Conservation (phyloP, 352 stramenopile genomes). For the Globisporangium emineosum region DNA sequence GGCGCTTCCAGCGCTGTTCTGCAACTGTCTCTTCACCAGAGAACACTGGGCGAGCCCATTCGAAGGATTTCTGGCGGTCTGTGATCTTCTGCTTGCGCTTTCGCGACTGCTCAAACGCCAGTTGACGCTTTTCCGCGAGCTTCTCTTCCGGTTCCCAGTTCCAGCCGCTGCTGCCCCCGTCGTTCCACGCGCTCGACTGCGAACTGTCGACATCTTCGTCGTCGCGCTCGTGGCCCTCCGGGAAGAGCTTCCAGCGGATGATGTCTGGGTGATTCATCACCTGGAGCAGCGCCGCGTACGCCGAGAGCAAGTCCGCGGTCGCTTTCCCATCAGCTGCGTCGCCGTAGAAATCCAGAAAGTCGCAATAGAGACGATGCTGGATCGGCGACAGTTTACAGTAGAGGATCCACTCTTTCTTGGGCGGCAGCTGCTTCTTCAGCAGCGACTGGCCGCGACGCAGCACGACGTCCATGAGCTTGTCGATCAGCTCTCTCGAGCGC, state of each 20-base stretch:
- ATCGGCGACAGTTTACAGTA: slow-evolving; percentile 81
- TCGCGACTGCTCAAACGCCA: slow-evolving; percentile 39
- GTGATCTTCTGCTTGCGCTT: slow-evolving; percentile 65
- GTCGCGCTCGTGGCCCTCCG: slow-evolving; percentile 26
- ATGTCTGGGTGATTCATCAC: slow-evolving; percentile 90
- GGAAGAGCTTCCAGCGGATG: slow-evolving; percentile 69
- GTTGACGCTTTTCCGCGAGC: slow-evolving; percentile 45
- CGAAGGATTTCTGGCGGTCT: slow-evolving; percentile 56
- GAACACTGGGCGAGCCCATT: slow-evolving; percentile 62
- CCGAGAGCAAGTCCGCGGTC: slow-evolving; percentile 65
- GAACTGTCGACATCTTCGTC: slow-evolving; percentile 34
- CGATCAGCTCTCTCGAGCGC: slow-evolving; percentile 66
- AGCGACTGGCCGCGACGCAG: slow-evolving; percentile 66
- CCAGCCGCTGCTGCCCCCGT: slow-evolving; percentile 35
- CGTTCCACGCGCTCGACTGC: slow-evolving; percentile 16
- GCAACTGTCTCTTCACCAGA: slow-evolving; percentile 4
- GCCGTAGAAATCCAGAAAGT: slow-evolving; percentile 61
- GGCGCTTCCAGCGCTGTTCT: neutral
- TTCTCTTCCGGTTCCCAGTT: slow-evolving; percentile 68
- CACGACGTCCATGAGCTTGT: slow-evolving; percentile 61
- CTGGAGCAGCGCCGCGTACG: slow-evolving; percentile 73
- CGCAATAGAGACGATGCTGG: slow-evolving; percentile 79
- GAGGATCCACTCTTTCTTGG: slow-evolving; percentile 86
- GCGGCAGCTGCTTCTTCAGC: slow-evolving; percentile 67
- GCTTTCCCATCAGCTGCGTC: slow-evolving; percentile 31